These are phyloP conservation scores for Tetrahymena thermophila DNA, from an alignment of 73 alveolate species.

Conservation along the genomic window DNA sequence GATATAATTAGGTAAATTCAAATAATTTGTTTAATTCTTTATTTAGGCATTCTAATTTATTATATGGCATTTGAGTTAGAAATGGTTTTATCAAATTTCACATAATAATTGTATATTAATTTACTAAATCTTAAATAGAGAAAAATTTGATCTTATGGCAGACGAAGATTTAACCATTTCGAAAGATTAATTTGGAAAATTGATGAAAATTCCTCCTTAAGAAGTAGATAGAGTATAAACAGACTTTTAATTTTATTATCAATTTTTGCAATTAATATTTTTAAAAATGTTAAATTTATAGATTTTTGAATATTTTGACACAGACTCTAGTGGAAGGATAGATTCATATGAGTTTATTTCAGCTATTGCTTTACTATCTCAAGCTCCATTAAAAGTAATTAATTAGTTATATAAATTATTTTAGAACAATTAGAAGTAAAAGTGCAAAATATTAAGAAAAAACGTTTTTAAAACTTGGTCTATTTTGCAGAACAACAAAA, in stretches of 20 bases:
- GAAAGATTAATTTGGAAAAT: slow-evolving; percentile 19
- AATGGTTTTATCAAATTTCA: neutral
- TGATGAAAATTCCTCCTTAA: slow-evolving; percentile 28
- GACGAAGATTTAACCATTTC: slow-evolving; percentile 43
- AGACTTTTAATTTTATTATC: too few relatives aligned
- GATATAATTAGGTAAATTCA: slow-evolving; percentile 19
- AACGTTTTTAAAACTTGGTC: neutral
- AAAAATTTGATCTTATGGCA: slow-evolving; percentile 43
- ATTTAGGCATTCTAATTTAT: neutral
- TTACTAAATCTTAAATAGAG: neutral
- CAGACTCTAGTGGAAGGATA: slow-evolving; percentile 15
- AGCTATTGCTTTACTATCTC: slow-evolving; percentile 9
- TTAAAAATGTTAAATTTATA: neutral
- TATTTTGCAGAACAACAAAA: too few relatives aligned
- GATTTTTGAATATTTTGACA: slow-evolving; percentile 27
- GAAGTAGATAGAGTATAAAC: slow-evolving; percentile 7
- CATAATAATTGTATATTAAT: neutral
- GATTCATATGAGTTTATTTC: slow-evolving; percentile 38
- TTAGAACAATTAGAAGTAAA: neutral
- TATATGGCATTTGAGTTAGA: neutral
- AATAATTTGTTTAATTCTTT: neutral
- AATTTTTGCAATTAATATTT: neutral
- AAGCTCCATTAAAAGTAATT: neutral
- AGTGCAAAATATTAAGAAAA: neutral
- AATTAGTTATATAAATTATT: neutral